Base-by-base conservation (phyloP, 202 grass and related monocot species). In the Saccharum hybrid region DNA sequence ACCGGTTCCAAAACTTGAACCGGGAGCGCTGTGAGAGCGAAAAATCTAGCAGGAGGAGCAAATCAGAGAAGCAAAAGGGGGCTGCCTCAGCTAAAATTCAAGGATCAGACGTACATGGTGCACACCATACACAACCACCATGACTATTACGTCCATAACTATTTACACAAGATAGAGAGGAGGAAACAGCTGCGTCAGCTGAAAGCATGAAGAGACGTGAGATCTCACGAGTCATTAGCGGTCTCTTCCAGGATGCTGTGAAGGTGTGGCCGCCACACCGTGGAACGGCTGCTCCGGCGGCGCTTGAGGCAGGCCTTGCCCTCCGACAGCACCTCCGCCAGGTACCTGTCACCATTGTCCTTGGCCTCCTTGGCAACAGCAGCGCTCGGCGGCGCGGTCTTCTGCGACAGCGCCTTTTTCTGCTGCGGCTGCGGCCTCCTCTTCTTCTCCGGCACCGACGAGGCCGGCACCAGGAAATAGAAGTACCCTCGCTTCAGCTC, bases 211-310 rank as follows among this genome's bases (percentile, higher is more conserved):
- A 63, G 56, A 68, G 5, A 37, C 33, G 38, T 5, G 38, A 52
- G 68, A 12, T 60, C 57, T 83, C 71, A 59, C 68, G 74, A 88
- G 52, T 81, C 78, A 41, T 26, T 42, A 2, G 19, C 65, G 6
- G 23, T 54, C 67, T 94, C 96, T 74, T 99, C 96, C 41, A 68
- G 49, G 78, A 99, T 96, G 87, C 76, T 92, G 49, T 90, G 81
- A 3, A 99, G 89, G 74, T 94, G 90, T 19, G 96, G 96, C 33
- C 93, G 85, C 96, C 96, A 96, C 57, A 92, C 93, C 8, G 93
- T 72, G 54, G 82, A 65, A 7, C 93, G 87, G 72, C 52, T 73
- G 60, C 82, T 89, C 70, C 87, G 69, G 70, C 91, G 77, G 65
- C 74, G 77, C 40, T 72, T 88, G 45, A 85, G 78, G 82, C 87